phyloP scores from a whole-genome alignment of 495 filamentous ascomycete genomes.

The Aspergillus hancockii region DNA sequence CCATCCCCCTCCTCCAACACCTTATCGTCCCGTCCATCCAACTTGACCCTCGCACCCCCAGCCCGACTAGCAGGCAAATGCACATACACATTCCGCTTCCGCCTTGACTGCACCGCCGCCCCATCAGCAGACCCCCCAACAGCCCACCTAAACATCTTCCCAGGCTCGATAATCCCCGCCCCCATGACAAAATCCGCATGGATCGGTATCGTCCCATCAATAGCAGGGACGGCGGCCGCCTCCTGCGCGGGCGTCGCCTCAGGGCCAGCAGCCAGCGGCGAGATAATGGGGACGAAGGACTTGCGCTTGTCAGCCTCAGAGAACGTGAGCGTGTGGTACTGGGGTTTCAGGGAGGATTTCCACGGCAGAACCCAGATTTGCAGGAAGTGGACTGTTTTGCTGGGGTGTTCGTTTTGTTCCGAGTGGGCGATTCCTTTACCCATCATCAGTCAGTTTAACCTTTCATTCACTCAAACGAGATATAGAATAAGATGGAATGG shows the following conservation, averaged over 20 bases:
- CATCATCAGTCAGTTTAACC: slow-evolving; percentile 18
- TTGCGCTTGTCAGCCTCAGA: slow-evolving; percentile 66
- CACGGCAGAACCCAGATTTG: slow-evolving; percentile 82
- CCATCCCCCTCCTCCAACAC: slow-evolving; percentile 73
- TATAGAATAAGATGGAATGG: not conserved
- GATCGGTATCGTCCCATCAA: slow-evolving; percentile 68
- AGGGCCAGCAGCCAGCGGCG: slow-evolving; percentile 63
- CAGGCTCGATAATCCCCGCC: slow-evolving; percentile 62
- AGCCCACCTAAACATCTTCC: slow-evolving; percentile 58
- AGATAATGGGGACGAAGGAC: slow-evolving; percentile 68
- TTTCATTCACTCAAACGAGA: no score
- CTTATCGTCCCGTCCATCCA: slow-evolving; percentile 62
- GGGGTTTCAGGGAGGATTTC: slow-evolving; percentile 63
- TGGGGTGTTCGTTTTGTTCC: slow-evolving; percentile 65
- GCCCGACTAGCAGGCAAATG: slow-evolving; percentile 75
- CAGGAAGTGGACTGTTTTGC: slow-evolving; percentile 71
- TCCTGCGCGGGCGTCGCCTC: slow-evolving; percentile 59
- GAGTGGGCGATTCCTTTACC: slow-evolving; percentile 67
- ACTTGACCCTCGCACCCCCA: slow-evolving; percentile 64
- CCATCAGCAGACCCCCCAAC: slow-evolving; percentile 50
- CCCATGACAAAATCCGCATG: slow-evolving; percentile 80
- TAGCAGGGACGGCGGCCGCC: slow-evolving; percentile 54
- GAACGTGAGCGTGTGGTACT: slow-evolving; percentile 70
- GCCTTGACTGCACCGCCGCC: slow-evolving; percentile 36
- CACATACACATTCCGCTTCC: slow-evolving; percentile 69